Base-by-base conservation (phyloP, 2,329 filamentous ascomycete species). In the Chlorencoelia australis region DNA sequence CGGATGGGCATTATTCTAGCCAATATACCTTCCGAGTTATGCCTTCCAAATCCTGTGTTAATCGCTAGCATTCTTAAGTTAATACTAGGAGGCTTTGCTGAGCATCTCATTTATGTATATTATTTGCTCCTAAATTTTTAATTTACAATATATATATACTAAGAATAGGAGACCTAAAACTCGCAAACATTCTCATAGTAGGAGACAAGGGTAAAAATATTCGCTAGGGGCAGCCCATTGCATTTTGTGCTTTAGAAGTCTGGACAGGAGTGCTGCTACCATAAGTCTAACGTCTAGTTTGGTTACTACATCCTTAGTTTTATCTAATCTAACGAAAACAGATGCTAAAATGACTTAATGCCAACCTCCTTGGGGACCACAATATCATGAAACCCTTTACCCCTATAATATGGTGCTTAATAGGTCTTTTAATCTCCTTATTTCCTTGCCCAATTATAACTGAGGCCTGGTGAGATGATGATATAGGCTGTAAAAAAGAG, bases 261-360 rank as follows among this genome's bases (percentile, higher is more conserved):
- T 43, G 37, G 40, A 43, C 33, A 37, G 15, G 37, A 30, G 37
- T 43, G 33, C 36, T 43, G 40, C 37, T 40, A 40, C 18, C 33
- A 40, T 43, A 43, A 40, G 33, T 32, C 36, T 19, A 37, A 43
- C 37, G 33, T 43, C 33, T 43, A 11, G 40, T 36, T 37, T 34
- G 37, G 40, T 39, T 33, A 18, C 33, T 37, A 11, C 21, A 33
- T 29, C 40, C 40, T 33, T 13, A 37, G 37, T 40, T 22, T 40
- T 39, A 27, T 27, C 37, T 17, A 40, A 31, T 33, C 37, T 43
- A 37, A 39, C 2, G 29, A 43, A 40, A n/a, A 25, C 40, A 43
- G 37, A 34, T 42, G 40, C 27, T 39, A 28, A 36, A 43, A 37
- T 33, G 37, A 25, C 10, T 43, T 37, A 37, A 40, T 37, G 18